A percentile compares a stretch with the other conserved stretches of the same genome.
phyloP scores from a whole-genome alignment of 257 asterid genomes.

The Scutellaria barbata region DNA sequence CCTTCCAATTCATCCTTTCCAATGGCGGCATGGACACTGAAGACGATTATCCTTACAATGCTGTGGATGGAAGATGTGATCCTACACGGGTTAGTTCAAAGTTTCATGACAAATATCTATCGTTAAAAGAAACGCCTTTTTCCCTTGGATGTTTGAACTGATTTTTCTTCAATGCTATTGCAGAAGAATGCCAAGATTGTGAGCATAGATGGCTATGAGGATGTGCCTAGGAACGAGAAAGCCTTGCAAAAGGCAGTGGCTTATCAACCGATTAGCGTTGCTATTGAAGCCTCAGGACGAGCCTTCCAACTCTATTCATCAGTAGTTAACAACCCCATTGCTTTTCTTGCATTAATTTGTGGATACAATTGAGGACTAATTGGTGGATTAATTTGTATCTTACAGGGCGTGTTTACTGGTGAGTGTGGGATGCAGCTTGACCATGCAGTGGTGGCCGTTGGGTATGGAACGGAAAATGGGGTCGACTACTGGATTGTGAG shows the following conservation, averaged over 20 bases:
- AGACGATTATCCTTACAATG: constrained; percentile 73
- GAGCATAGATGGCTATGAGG: constrained; percentile 81
- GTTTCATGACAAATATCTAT: too few species aligned
- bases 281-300: constrained; percentile 82
- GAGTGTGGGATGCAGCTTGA: constrained; percentile 63
- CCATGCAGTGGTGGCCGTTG: constrained; percentile 87
- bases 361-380: neutral
- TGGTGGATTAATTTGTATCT: neutral
- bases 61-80: constrained; percentile 64
- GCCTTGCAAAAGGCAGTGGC: constrained; percentile 81
- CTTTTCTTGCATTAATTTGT: too few species aligned
- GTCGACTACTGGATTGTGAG: constrained; percentile 77
- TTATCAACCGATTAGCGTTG: constrained; percentile 85
- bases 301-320: constrained; percentile 72
- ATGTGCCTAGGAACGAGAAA: constrained; percentile 66
- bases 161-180: constrained; percentile 3
- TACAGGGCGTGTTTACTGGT: constrained; percentile 72
- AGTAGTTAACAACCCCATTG: constrained; percentile 37
- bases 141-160: neutral
- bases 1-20: constrained; percentile 65
- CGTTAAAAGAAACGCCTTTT: neutral
- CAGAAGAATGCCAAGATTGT: constrained; percentile 79
- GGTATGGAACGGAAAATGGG: constrained; percentile 70
- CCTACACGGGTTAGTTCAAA: constrained; percentile 50
- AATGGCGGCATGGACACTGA: constrained; percentile 87